These are phyloP conservation scores for Colletotrichum cuscutae DNA, from an alignment of 2,329 filamentous ascomycete species.

Conservation along the genomic window DNA sequence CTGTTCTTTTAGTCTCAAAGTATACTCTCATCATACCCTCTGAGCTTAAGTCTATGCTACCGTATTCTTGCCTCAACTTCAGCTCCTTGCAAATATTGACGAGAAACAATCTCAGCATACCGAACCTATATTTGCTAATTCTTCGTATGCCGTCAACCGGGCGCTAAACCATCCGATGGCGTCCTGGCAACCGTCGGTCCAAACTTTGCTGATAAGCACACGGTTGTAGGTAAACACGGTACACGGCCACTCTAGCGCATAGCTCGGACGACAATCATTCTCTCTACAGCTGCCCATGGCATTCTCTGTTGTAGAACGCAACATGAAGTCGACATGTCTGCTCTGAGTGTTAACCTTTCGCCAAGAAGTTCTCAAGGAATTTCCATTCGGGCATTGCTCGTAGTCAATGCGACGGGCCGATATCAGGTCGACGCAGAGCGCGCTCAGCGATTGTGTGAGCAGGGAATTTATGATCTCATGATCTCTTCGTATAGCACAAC, in stretches of 20 bases:
- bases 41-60: not conserved
- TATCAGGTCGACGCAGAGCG: not conserved
- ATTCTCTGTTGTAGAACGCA: not conserved
- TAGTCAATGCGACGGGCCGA: slow-evolving; percentile 6
- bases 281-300: not conserved
- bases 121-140: not conserved
- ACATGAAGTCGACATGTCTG: not conserved
- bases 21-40: not conserved
- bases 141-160: not conserved
- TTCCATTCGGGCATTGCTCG: not conserved
- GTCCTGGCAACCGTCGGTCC: not conserved
- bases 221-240: not conserved
- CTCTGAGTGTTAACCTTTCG: not conserved
- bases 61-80: not conserved
- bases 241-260: slow-evolving; percentile 6
- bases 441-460: not conserved
- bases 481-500: not conserved
- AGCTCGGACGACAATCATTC: slow-evolving; percentile 13
- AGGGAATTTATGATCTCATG: not conserved
- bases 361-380: not conserved
- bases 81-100: not conserved
- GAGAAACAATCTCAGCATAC: not conserved
- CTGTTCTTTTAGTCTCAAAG: not conserved
- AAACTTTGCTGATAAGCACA: not conserved
- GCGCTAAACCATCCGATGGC: not conserved